phyloP scores from a whole-genome alignment of 441 rosid species.

The Oxalis stricta region DNA sequence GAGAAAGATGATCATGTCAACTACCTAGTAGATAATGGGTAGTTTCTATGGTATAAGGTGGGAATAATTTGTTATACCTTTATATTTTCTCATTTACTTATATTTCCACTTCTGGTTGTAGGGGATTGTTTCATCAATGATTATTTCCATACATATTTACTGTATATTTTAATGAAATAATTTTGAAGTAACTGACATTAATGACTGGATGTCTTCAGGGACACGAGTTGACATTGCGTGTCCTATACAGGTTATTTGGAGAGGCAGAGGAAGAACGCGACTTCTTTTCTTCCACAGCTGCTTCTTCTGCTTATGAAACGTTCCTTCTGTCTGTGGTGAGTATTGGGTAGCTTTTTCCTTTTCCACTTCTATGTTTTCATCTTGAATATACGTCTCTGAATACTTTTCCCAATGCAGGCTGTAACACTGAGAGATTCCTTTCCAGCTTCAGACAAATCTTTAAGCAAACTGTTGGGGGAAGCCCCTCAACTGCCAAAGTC shows the following conservation, averaged over 20 bases:
- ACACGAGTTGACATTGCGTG: constrained; percentile 95
- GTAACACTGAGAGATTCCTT: constrained; percentile 89
- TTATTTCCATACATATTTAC: constrained; percentile 2
- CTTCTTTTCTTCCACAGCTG: constrained; percentile 85
- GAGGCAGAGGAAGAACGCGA: constrained; percentile 96
- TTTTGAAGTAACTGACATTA: constrained; percentile 22
- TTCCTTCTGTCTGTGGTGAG: constrained; percentile 78
- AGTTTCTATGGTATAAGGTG: too few relatives aligned
- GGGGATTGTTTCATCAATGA: background rate
- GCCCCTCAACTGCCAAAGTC: constrained; percentile 89
- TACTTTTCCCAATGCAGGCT: constrained; percentile 41
- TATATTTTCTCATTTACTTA: too few relatives aligned
- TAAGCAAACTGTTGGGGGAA: constrained; percentile 86
- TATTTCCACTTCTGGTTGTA: constrained; percentile 5
- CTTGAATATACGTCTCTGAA: constrained; percentile 13
- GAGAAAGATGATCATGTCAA: too few relatives aligned
- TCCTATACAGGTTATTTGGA: constrained; percentile 89
- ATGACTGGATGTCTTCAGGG: constrained; percentile 65
- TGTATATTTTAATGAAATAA: constrained; percentile 2
- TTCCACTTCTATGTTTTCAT: constrained; percentile 5
- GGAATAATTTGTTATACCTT: too few relatives aligned
- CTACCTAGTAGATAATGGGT: too few relatives aligned
- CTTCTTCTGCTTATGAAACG: constrained; percentile 79
- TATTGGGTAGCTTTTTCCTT: constrained; percentile 10
- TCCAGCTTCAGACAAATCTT: constrained; percentile 94